phyloP scores from a whole-genome alignment of 2,329 filamentous ascomycete species.

The Xylariaceae sp. region DNA sequence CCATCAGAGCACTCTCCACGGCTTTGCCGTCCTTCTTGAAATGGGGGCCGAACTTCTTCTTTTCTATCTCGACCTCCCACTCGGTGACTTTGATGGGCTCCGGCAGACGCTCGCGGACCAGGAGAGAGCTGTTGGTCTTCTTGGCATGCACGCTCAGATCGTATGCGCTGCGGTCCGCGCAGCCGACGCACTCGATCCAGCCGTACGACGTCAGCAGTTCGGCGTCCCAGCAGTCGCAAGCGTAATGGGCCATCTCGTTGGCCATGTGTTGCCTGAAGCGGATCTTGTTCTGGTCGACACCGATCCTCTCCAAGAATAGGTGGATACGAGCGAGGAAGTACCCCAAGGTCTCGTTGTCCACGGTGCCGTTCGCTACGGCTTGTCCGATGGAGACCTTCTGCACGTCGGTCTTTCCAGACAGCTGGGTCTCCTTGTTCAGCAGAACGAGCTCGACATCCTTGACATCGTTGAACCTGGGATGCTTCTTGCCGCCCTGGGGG shows the following conservation, averaged over 20 bases:
- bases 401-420: conserved; percentile 73
- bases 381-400: conserved; percentile 72
- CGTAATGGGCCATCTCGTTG: conserved; percentile 77
- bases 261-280: conserved; percentile 96
- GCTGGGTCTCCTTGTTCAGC: conserved; percentile 77
- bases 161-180: conserved; percentile 91
- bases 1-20: conserved; percentile 71
- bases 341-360: conserved; percentile 96
- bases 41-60: conserved; percentile 89
- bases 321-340: conserved; percentile 96
- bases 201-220: conserved; percentile 87
- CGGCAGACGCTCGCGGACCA: conserved; percentile 74
- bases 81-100: conserved; percentile 76
- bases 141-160: conserved; percentile 89
- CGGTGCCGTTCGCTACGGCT: conserved; percentile 72
- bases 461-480: conserved; percentile 78
- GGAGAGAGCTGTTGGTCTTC: conserved; percentile 78
- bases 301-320: conserved; percentile 81
- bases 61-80: conserved; percentile 81
- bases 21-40: conserved; percentile 93
- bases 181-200: conserved; percentile 98
- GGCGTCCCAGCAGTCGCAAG: conserved; percentile 95
- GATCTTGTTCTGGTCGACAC: conserved; percentile 79
- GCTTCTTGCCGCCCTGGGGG: conserved; percentile 89
- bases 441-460: conserved; percentile 76